Base-by-base conservation (phyloP, 345 rosid genomes). In the Populus alba region DNA sequence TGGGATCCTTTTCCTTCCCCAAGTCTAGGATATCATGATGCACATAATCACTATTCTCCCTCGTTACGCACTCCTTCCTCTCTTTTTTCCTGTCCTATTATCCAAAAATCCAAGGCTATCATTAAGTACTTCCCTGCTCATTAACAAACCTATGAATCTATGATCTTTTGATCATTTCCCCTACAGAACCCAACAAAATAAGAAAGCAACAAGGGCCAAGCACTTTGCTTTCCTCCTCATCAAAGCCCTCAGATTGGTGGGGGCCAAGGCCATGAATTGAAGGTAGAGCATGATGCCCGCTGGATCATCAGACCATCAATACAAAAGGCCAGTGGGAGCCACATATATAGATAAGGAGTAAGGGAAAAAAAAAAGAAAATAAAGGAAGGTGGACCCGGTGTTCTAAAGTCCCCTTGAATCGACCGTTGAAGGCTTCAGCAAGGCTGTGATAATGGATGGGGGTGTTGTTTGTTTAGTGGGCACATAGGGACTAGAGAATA, bases 21-120 rank as follows among this genome's bases (percentile, higher is more conserved):
- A 20, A 78, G 82, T 85, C 86, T 45, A 66, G 43, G 67, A 79
- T 75, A 66, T 65, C 71, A 88, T 84, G 11, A 86, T 78, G 70
- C 23, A 61, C 81, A 61, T 79, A 18, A 74, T 62, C 80, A 55
- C 83, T 47, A 43, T 68, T 35, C 55, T 10, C 15, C 37, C 70
- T 12, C 66, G 3, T 25, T 33, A 37, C 22, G 35, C 35, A 5
- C 35, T 33, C 72, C 16, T 8, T 43, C 75, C 35, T 31, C 73
- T 18, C 70, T 75, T 63, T 31, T 17, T 49, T 23, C 8, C 68
- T 33, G 37, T 38, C 23, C 35, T 66, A 9, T 7, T 39, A 31
- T 47, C 35, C 9, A 17, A 22, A 4, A 55, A 25, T 43, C 63
- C 80, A 71, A 53, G 74, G 81, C 67, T 23, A 51, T 39, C 63